Percentiles rank a stretch among this genome's conserved stretches.
Evolutionary conservation across 257 asterid genomes (phyloP).

Genomic region (Scutellaria baicalensis): DNA sequence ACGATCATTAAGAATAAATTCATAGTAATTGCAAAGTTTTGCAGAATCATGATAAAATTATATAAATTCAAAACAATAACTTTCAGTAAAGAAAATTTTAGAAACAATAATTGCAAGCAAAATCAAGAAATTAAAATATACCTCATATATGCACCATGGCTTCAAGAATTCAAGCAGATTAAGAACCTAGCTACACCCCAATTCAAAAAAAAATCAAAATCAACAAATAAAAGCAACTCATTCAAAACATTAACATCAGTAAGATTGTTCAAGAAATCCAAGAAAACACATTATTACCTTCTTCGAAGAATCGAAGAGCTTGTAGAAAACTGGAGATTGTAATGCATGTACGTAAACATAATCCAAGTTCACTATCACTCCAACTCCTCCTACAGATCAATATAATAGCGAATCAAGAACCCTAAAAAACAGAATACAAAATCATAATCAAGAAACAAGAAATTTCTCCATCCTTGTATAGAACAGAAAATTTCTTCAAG

Average conservation of each 20-base stretch:
- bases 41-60: not conserved
- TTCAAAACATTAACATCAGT: not conserved
- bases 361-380: not conserved
- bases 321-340: not conserved
- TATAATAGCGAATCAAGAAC: not conserved
- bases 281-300: not conserved
- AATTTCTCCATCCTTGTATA: not conserved
- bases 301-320: not conserved
- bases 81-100: not conserved
- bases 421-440: not conserved
- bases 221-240: not conserved
- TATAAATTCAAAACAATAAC: not conserved
- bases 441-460: not conserved
- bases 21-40: not conserved
- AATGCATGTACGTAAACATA: constrained; percentile 17
- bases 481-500: not conserved
- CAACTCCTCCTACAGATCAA: not conserved
- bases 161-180: not conserved
- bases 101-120: not conserved
- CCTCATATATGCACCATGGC: not conserved
- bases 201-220: not conserved
- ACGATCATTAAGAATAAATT: not conserved
- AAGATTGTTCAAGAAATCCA: not conserved
- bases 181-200: constrained; percentile 6
- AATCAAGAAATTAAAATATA: not conserved